Evolutionary conservation across 306 rosid species (phyloP).

Genomic region (Calophaca sinica): DNA sequence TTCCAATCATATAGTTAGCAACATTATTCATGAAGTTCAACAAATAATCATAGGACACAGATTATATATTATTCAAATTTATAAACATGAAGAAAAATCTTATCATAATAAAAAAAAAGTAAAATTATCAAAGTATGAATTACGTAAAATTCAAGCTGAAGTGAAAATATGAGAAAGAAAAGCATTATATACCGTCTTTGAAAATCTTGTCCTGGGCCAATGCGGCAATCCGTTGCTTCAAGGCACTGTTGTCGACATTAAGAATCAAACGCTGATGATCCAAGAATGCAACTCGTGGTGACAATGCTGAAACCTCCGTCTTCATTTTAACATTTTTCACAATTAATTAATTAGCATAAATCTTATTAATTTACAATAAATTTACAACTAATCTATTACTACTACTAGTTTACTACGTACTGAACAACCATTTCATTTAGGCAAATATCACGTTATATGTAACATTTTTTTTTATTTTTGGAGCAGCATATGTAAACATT

Average conservation of each 20-base stretch:
- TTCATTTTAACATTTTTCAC: slow-evolving; percentile 44
- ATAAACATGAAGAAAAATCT: background rate
- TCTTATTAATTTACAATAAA: background rate
- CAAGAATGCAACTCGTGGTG: slow-evolving; percentile 92
- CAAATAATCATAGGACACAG: background rate
- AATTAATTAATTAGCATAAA: slow-evolving; percentile 7
- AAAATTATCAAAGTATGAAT: background rate
- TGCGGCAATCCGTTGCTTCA: slow-evolving; percentile 97
- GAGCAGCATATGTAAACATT: background rate
- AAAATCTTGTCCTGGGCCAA: slow-evolving; percentile 96
- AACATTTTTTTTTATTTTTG: too few species aligned
- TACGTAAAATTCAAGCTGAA: background rate
- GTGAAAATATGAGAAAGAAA: background rate
- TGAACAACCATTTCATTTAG: too few species aligned
- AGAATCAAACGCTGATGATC: slow-evolving; percentile 98
- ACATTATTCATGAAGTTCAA: slow-evolving; percentile 10
- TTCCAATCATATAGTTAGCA: slow-evolving; percentile 30
- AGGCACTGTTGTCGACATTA: slow-evolving; percentile 84
- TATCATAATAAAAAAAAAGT: background rate
- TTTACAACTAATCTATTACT: background rate
- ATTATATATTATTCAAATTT: too few species aligned
- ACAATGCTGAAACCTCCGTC: slow-evolving; percentile 95
- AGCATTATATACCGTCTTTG: slow-evolving; percentile 76
- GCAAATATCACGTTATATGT: too few species aligned
- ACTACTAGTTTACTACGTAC: too few species aligned